phyloP scores from a whole-genome alignment of 2,329 filamentous ascomycete genomes.

The Penicillium concentricum region DNA sequence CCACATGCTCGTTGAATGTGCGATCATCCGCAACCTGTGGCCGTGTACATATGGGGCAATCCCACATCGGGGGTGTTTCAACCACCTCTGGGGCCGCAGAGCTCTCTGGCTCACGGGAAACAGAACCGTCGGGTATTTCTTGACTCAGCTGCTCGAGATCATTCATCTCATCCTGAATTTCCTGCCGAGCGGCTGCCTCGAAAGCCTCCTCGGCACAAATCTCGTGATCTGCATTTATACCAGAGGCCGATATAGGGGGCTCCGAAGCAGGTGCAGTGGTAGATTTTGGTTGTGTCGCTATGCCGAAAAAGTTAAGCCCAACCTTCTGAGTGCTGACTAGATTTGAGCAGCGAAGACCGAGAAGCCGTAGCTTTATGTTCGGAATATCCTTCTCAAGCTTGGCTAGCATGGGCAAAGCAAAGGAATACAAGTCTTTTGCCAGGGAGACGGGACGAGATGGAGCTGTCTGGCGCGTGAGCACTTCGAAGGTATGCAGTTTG shows the following conservation, averaged over 20 bases:
- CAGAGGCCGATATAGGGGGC: background rate
- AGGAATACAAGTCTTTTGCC: conserved; percentile 81
- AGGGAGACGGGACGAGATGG: conserved; percentile 68
- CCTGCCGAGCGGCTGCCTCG: conserved; percentile 60
- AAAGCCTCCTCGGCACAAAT: conserved; percentile 67
- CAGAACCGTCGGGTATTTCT: conserved; percentile 36
- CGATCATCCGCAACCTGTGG: conserved; percentile 73
- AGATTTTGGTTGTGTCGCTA: conserved; percentile 24
- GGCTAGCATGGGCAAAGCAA: conserved; percentile 74
- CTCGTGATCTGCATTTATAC: conserved; percentile 56
- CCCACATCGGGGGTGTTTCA: conserved; percentile 61
- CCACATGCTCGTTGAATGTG: conserved; percentile 86
- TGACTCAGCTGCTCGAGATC: conserved; percentile 64
- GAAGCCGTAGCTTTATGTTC: conserved; percentile 73
- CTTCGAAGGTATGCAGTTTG: conserved; percentile 92
- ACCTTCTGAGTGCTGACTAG: conserved; percentile 81
- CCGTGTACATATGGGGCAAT: conserved; percentile 82
- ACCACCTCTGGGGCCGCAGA: background rate
- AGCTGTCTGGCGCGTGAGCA: conserved; percentile 77
- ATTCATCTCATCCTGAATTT: conserved; percentile 60
- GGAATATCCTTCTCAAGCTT: conserved; percentile 84
- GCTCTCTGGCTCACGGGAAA: conserved; percentile 22
- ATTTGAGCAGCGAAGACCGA: conserved; percentile 86
- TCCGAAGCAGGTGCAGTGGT: conserved; percentile 16
- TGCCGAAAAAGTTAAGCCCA: conserved; percentile 77